Evolutionary conservation across 2,329 filamentous ascomycete species (phyloP), one percentile per base, ranked within the genome.

Genomic region (Cladosporium sp.): DNA sequence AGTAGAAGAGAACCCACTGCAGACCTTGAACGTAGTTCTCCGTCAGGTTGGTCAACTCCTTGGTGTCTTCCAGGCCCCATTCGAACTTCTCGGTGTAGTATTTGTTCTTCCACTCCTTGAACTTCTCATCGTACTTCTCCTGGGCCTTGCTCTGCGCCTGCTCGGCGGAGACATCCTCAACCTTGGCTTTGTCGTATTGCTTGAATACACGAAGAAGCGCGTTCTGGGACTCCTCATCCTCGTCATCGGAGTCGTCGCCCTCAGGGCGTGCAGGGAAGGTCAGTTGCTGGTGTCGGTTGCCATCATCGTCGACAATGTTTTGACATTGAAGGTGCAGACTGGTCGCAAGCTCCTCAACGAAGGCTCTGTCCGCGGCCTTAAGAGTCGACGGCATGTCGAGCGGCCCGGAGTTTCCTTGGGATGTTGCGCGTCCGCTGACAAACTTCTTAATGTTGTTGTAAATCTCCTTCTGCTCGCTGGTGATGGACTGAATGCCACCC

Each of bases 1-100:
- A 99, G 82, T 99, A 99, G 79, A 90, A 97, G 58, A 99, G 83
- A 51, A 99, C 95, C 96, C 95, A 99, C 77, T 99, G 95, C 67
- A 99, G 81, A 67, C 95, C 95, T 79, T 99, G 92, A 7, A 99
- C 93, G 73, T 99, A 99, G 79, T 98, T 99, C 79, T 98, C 93
- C 28, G 92, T 90, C 67, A 99, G 83, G 69, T 90, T 89, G 63
- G 84, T 89, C 75, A 98, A 84, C 77, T 96, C 92, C 48, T 88
- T 88, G 70, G 94, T 89, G 72, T 92, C 90, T 57, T 92, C 89
- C 13, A 91, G 83, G 18, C 89, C 88, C 93, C 94, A 99, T 62
- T 90, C 90, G 71, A 97, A 97, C 77, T 98, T 99, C 65, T 88
- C 87, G 69, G 86, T 83, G 79, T 99, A 99, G 79, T 99, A 97